Evolutionary conservation across 371 early-diverging fungal genomes (phyloP).

Genomic region (Paraphysoderma sedebokerense): DNA sequence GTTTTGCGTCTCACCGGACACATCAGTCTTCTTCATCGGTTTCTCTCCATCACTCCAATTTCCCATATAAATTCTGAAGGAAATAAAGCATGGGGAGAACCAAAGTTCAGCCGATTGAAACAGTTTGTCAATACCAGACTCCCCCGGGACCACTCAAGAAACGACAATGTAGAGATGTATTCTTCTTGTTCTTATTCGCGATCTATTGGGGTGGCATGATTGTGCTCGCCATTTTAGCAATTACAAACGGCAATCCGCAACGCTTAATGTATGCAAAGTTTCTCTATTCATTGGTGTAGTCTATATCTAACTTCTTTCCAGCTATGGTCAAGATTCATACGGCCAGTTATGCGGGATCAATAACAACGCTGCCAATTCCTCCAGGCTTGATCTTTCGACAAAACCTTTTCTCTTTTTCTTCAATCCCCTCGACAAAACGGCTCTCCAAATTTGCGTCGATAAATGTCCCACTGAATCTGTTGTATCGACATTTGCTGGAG

Average conservation of each 20-base stretch:
- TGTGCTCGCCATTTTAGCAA: background rate
- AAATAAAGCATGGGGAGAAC: too few relatives aligned
- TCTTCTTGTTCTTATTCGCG: conserved; percentile 6
- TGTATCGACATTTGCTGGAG: background rate
- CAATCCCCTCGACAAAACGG: background rate
- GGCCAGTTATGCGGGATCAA: conserved; percentile 7
- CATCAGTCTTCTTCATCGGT: too few relatives aligned
- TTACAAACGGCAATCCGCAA: background rate
- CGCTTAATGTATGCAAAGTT: too few relatives aligned
- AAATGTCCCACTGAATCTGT: background rate
- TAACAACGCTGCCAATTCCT: background rate
- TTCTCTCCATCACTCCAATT: too few relatives aligned
- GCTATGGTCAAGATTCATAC: conserved; percentile 4
- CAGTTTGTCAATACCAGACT: too few relatives aligned
- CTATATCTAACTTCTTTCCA: background rate
- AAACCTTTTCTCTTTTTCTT: conserved; percentile 1
- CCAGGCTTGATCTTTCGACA: conserved; percentile 1
- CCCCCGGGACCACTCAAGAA: too few relatives aligned
- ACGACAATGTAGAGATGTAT: conserved; percentile 3
- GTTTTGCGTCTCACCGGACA: too few relatives aligned
- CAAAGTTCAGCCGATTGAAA: too few relatives aligned
- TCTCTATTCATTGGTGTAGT: background rate
- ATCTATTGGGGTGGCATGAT: conserved; percentile 6
- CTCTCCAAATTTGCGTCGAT: background rate
- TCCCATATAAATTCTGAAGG: too few relatives aligned